phyloP scores from a whole-genome alignment of 1,284 basidiomycete genomes.

The Leccinum griseonigrum region DNA sequence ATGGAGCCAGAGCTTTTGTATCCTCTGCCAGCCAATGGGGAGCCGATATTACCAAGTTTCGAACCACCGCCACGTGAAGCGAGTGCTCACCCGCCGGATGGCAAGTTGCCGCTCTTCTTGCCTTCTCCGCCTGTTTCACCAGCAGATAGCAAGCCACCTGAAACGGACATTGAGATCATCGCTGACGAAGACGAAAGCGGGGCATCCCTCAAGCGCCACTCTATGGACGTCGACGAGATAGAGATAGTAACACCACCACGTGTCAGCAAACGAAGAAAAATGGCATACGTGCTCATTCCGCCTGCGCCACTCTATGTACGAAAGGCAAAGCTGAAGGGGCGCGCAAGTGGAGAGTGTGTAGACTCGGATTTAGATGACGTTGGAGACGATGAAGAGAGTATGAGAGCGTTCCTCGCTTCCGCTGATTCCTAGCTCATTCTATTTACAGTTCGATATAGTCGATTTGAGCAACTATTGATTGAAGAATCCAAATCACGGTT shows the following conservation, averaged over 20 bases:
- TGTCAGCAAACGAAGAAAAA: conserved; percentile 26
- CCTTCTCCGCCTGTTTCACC: conserved; percentile 31
- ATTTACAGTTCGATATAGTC: conserved; percentile 38
- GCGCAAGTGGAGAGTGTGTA: conserved; percentile 3
- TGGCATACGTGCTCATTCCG: conserved; percentile 32
- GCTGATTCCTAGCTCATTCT: conserved; percentile 31
- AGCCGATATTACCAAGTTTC: conserved; percentile 5
- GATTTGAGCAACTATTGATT: conserved; percentile 40
- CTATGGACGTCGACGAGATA: conserved; percentile 14
- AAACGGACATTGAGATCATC: conserved; percentile 21
- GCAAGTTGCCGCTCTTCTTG: conserved; percentile 29
- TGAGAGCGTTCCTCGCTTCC: conserved; percentile 24
- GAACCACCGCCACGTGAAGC: conserved; percentile 15
- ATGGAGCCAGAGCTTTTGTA: conserved; percentile 8
- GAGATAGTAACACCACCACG: conserved; percentile 5
- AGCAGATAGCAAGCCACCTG: conserved; percentile 18
- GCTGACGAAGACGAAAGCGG: conserved; percentile 5
- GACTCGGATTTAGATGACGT: conserved; percentile 14
- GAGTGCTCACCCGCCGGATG: conserved; percentile 7
- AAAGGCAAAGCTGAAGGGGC: conserved; percentile 16
- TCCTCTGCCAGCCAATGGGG: conserved; percentile 5
- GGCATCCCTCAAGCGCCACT: conserved; percentile 22
- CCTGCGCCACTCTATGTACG: conserved; percentile 24
- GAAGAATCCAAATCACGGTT: conserved; percentile 47
- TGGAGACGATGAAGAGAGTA: conserved; percentile 32